phyloP scores from a whole-genome alignment of 305 asterid genomes.

The Fraxinus velutina region DNA sequence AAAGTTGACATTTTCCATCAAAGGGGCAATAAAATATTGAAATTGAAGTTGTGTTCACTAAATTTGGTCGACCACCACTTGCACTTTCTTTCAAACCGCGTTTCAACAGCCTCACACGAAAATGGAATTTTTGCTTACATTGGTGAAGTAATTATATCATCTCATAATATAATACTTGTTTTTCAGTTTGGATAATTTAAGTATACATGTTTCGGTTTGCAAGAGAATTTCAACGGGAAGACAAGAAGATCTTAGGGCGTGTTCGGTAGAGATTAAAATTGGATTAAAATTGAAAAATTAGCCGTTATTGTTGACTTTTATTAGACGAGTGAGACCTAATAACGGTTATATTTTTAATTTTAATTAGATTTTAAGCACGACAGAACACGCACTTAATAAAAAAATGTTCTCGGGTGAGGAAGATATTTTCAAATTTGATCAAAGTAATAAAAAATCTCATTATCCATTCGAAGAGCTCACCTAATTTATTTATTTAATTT shows the following conservation, averaged over 20 bases:
- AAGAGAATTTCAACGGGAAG: background rate
- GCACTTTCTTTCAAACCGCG: slow-evolving; percentile 12
- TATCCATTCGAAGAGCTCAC: background rate
- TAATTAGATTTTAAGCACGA: no score
- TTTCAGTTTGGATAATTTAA: background rate
- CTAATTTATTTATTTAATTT: no score
- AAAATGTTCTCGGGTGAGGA: no score
- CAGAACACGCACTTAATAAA: no score
- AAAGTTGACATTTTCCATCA: slow-evolving; percentile 12
- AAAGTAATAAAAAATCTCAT: background rate
- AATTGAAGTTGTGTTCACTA: slow-evolving; percentile 7
- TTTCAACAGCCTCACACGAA: background rate
- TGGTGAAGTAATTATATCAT: background rate
- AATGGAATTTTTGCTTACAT: background rate
- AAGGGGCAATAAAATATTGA: background rate
- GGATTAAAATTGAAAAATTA: no score
- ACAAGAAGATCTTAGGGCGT: background rate
- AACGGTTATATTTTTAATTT: no score
- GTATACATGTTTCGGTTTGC: background rate
- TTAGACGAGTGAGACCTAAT: no score
- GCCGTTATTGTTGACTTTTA: no score
- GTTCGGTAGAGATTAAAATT: no score
- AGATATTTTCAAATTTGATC: background rate
- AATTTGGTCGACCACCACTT: background rate
- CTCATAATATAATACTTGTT: background rate